These are phyloP conservation scores for Roridomyces roridus DNA, from an alignment of 768 basidiomycete genomes.

Conservation along the genomic window DNA sequence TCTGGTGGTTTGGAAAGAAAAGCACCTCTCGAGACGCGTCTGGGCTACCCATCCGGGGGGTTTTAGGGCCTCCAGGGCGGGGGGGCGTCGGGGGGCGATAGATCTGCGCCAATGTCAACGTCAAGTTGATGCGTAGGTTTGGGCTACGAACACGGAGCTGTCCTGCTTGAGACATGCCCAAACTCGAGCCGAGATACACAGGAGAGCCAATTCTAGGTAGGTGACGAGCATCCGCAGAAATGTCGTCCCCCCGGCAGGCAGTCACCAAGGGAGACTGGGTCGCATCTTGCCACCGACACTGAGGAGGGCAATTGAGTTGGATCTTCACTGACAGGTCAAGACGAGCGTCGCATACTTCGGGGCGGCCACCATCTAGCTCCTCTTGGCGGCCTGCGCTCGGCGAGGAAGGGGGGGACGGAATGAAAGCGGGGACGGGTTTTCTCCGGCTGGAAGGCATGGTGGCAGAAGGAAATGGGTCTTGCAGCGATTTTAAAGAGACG, in stretches of 20 bases:
- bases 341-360: conserved; percentile 18
- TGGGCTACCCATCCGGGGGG: background rate
- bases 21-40: background rate
- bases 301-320: background rate
- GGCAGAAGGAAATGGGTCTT: background rate
- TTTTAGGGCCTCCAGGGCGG: conserved; percentile 8
- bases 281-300: conserved; percentile 4
- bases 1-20: background rate
- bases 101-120: background rate
- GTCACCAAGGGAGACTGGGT: too few relatives aligned
- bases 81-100: conserved; percentile 26
- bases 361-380: conserved; percentile 1
- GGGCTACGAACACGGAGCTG: conserved; percentile 7
- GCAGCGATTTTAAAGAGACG: background rate
- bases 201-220: conserved; percentile 19
- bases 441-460: conserved; percentile 44
- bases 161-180: background rate
- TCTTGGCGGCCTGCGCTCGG: conserved; percentile 28
- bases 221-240: background rate
- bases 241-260: too few relatives aligned
- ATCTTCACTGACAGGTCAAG: background rate
- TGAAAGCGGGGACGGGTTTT: conserved; percentile 72
- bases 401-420: conserved; percentile 66
- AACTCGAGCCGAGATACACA: conserved; percentile 11
- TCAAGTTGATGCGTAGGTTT: background rate